These are phyloP conservation scores for Colletotrichum higginsianum DNA, from an alignment of 2,329 filamentous ascomycete species.

Conservation along the genomic window DNA sequence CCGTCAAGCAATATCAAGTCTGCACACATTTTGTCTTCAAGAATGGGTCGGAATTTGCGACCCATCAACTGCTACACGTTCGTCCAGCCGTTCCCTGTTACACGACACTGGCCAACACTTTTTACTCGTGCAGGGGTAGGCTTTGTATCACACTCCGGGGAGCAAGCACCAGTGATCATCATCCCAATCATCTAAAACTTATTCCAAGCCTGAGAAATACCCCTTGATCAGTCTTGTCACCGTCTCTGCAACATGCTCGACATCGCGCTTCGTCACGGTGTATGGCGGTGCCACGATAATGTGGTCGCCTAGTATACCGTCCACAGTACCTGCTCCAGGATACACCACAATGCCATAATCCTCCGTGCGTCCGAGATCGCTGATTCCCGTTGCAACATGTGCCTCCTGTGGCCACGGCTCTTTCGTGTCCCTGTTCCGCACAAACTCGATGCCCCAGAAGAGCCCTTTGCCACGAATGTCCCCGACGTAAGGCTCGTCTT, in stretches of 20 bases:
- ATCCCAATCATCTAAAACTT: neutral
- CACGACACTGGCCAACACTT: neutral
- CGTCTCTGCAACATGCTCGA: slow-evolving; percentile 54
- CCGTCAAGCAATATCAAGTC: too few species aligned
- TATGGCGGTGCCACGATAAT: slow-evolving; percentile 79
- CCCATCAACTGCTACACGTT: neutral
- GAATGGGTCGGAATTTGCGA: too few species aligned
- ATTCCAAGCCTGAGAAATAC: slow-evolving; percentile 52
- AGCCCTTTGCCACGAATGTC: slow-evolving; percentile 59
- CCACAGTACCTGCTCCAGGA: slow-evolving; percentile 73
- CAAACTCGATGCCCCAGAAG: slow-evolving; percentile 65
- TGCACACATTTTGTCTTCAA: too few species aligned
- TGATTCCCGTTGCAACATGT: slow-evolving; percentile 52
- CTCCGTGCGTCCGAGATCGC: slow-evolving; percentile 45
- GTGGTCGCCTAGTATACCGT: slow-evolving; percentile 76
- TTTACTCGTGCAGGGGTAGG: neutral
- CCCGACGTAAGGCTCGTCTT: slow-evolving; percentile 53
- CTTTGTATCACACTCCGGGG: neutral
- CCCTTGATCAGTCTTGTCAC: slow-evolving; percentile 56
- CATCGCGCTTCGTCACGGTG: slow-evolving; percentile 70
- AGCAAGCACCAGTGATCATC: too few species aligned
- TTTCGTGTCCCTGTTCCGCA: slow-evolving; percentile 54
- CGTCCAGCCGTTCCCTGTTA: neutral
- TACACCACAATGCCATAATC: slow-evolving; percentile 67
- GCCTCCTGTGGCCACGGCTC: slow-evolving; percentile 53